Percentiles rank a stretch among this genome's conserved stretches.
Conservation (phyloP, 2,329 filamentous ascomycete species). For the Thelonectria olida region DNA sequence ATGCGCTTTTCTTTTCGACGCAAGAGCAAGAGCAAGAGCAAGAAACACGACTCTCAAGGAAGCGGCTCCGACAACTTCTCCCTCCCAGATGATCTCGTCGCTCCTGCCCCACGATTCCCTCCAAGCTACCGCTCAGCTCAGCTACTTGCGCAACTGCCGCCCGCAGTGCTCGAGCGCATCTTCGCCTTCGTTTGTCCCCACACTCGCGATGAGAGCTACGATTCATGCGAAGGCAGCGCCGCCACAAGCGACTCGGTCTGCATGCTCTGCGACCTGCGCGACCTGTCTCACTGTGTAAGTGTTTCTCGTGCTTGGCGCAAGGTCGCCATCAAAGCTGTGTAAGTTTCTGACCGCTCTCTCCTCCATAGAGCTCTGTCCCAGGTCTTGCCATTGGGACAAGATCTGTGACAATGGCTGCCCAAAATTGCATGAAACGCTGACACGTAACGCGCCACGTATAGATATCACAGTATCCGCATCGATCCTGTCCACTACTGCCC, state of each 20-base stretch:
- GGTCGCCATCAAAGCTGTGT: constrained; percentile 66
- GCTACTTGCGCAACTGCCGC: constrained; percentile 66
- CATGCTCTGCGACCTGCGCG: constrained; percentile 92
- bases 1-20: constrained; percentile 51
- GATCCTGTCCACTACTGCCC: constrained; percentile 95
- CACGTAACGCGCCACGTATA: constrained; percentile 45
- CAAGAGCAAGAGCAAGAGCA: constrained; percentile 44
- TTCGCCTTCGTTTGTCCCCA: constrained; percentile 89
- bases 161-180: constrained; percentile 77
- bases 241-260: constrained; percentile 74
- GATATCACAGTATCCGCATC: constrained; percentile 90
- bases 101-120: constrained; percentile 42
- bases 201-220: constrained; percentile 77
- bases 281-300: constrained; percentile 81
- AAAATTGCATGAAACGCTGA: constrained; percentile 22
- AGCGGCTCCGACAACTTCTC: constrained; percentile 31
- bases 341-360: constrained; percentile 49
- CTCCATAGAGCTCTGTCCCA: neutral
- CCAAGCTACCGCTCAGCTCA: constrained; percentile 53
- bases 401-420: neutral
- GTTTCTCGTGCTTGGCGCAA: constrained; percentile 78
- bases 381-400: neutral
- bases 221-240: constrained; percentile 83
- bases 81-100: constrained; percentile 42
- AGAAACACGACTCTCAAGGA: constrained; percentile 33